Evolutionary conservation across 805 yeast genomes (phyloP), one percentile per base, ranked within the genome.

Genomic region (Kazachstania taianensis): DNA sequence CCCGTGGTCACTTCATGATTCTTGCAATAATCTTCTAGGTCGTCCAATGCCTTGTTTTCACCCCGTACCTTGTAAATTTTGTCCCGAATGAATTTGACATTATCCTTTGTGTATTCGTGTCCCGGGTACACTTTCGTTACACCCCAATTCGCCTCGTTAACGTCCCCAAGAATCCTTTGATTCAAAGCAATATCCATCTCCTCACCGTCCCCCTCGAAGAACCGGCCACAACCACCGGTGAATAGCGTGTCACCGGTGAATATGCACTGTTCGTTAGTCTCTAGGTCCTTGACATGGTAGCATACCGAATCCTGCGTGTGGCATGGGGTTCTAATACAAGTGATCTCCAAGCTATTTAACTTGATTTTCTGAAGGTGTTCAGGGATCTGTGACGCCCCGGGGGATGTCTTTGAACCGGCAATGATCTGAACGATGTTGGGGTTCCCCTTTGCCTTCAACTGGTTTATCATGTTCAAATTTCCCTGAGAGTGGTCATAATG

Each of bases 241-340:
- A 92, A 92, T 29, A 92, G 65, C 0, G 98, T 92, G 59, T 92
- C 99, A 9, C 99, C 99, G 0, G 96, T 84, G 62, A 92, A 85
- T 2, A 92, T 86, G 3, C 81, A 86, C 43, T 66, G 67, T 46
- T 85, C 74, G 23, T 67, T 69, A 1, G 86, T 73, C n/a, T 55
- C 46, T 0, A 41, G 30, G 54, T 89, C 97, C 32, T 65, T 64
- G 0, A 73, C 85, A 48, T 60, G 81, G 59, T 85, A 92, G 53
- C 97, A 89, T 41, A 92, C 82, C 3, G 95, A 84, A 60, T 92
- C 99, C 59, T 81, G 92, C 0, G 99, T 92, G 58, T 92, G 99
- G 55, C 99, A 92, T 4, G 99, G 98, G 0, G 99, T 92, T 59
- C 89, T 89, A 27, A 89, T 65, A 1, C 96, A 94, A 2, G 78